Percentiles rank a stretch among this genome's conserved stretches.
Conservation (phyloP, 73 alveolate species). For the Paramecium caudatum region DNA sequence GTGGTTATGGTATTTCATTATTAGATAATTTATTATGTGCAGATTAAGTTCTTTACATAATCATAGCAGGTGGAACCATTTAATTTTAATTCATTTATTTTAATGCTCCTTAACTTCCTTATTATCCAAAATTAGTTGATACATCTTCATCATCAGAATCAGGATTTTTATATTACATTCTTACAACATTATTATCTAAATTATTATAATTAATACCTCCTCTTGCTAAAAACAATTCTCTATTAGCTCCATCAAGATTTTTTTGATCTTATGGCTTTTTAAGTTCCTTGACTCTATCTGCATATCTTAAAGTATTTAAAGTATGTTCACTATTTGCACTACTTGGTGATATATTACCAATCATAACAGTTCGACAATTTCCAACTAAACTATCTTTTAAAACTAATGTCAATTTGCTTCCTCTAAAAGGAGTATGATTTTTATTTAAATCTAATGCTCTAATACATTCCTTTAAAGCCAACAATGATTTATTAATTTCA, state of each 20-base stretch:
- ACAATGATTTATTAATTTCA: slow-evolving; percentile 98
- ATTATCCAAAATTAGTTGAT: slow-evolving; percentile 38
- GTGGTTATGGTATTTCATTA: not conserved
- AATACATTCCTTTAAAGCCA: slow-evolving; percentile 99
- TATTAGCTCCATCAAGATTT: not conserved
- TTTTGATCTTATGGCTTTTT: slow-evolving; percentile 80
- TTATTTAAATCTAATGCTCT: slow-evolving; percentile 98
- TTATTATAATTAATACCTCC: not conserved
- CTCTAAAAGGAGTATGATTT: slow-evolving; percentile 99
- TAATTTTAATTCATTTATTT: not conserved
- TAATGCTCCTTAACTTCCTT: not conserved
- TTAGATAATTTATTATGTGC: not conserved
- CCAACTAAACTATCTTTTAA: slow-evolving; percentile 98
- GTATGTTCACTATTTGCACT: slow-evolving; percentile 98
- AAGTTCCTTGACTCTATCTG: slow-evolving; percentile 99
- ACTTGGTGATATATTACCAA: slow-evolving; percentile 98
- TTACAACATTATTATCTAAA: not conserved
- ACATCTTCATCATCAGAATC: slow-evolving; percentile 33
- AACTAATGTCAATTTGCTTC: slow-evolving; percentile 95
- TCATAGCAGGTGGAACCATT: not conserved
- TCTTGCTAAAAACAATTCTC: slow-evolving; percentile 13
- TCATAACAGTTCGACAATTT: slow-evolving; percentile 99
- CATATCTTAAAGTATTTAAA: slow-evolving; percentile 99
- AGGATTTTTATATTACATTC: slow-evolving; percentile 35
- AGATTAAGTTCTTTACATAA: not conserved